These are phyloP conservation scores for Globisporangium viniferum DNA, from an alignment of 352 stramenopile genomes.

Conservation along the genomic window DNA sequence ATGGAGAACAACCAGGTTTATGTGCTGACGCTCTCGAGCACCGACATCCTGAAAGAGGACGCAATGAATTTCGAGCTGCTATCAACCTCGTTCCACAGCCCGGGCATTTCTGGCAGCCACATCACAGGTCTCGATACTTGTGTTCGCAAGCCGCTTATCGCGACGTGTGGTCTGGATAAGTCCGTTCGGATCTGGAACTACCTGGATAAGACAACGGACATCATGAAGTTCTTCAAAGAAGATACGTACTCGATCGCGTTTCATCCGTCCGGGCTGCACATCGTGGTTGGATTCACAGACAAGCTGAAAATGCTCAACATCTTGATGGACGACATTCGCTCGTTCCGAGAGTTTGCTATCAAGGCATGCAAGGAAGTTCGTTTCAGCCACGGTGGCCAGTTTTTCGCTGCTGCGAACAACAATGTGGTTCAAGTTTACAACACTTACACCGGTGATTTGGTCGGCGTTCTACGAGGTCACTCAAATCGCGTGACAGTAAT, in stretches of 20 bases:
- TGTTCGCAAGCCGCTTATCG: slow-evolving; percentile 89
- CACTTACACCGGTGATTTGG: slow-evolving; percentile 75
- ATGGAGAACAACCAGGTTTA: slow-evolving; percentile 91
- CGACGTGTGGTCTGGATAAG: slow-evolving; percentile 89
- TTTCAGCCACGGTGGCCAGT: slow-evolving; percentile 90
- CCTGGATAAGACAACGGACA: slow-evolving; percentile 87
- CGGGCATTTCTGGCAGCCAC: slow-evolving; percentile 55
- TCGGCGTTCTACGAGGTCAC: slow-evolving; percentile 69
- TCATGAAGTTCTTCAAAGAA: slow-evolving; percentile 91
- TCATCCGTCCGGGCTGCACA: slow-evolving; percentile 87
- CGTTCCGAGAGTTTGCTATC: slow-evolving; percentile 89
- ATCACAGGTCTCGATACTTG: slow-evolving; percentile 93
- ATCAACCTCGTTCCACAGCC: slow-evolving; percentile 85
- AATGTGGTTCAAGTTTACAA: slow-evolving; percentile 87
- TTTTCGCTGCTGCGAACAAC: slow-evolving; percentile 87
- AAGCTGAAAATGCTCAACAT: slow-evolving; percentile 94
- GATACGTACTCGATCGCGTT: slow-evolving; percentile 87
- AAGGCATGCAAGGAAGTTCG: slow-evolving; percentile 90
- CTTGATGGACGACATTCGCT: slow-evolving; percentile 92
- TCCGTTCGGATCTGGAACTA: slow-evolving; percentile 95
- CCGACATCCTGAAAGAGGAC: slow-evolving; percentile 91
- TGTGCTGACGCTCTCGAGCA: slow-evolving; percentile 86
- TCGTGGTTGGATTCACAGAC: slow-evolving; percentile 92
- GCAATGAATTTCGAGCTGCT: slow-evolving; percentile 93
- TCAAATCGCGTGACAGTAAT: slow-evolving; percentile 83